phyloP scores from a whole-genome alignment of 1,139 yeast genomes.

The Suhomyces bribrorum region DNA sequence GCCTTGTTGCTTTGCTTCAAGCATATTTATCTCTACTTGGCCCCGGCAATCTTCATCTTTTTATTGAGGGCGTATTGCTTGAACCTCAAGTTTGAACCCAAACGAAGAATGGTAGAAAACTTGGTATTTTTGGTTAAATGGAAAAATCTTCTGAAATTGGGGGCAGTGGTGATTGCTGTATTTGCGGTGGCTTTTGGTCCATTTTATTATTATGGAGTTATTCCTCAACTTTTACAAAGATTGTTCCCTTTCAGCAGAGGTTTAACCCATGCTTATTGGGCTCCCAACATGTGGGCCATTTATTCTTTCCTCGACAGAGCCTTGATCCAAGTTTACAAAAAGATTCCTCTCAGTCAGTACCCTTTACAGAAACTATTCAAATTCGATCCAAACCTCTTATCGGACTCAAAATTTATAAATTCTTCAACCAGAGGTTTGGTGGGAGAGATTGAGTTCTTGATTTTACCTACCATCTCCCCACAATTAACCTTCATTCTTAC shows the following conservation, averaged over 20 bases:
- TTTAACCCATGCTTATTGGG: conserved; percentile 98
- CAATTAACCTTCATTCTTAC: conserved; percentile 75
- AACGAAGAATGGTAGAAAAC: conserved; percentile 25
- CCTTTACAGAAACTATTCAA: conserved; percentile 36
- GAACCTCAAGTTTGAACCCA: conserved; percentile 38
- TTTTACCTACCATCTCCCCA: conserved; percentile 81
- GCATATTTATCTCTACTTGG: conserved; percentile 88
- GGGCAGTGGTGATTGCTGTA: conserved; percentile 60
- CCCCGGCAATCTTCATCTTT: conserved; percentile 90
- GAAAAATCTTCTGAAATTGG: conserved; percentile 62
- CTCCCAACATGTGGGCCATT: conserved; percentile 95
- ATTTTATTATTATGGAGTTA: conserved; percentile 60
- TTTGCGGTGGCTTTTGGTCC: conserved; percentile 80
- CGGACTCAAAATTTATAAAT: conserved; percentile 27
- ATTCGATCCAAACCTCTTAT: conserved; percentile 31
- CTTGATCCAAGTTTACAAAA: conserved; percentile 53
- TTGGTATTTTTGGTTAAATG: conserved; percentile 55
- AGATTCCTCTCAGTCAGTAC: conserved; percentile 46
- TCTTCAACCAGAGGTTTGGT: conserved; percentile 83
- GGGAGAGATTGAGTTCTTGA: conserved; percentile 81
- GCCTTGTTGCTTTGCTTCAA: conserved; percentile 83
- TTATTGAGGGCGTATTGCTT: conserved; percentile 72
- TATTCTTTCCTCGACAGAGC: conserved; percentile 84
- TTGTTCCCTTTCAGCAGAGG: conserved; percentile 95
- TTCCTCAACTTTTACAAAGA: conserved; percentile 66